Evolutionary conservation across 2,329 filamentous ascomycete genomes (phyloP).

Genomic region (Calonectria pseudoturangicola): DNA sequence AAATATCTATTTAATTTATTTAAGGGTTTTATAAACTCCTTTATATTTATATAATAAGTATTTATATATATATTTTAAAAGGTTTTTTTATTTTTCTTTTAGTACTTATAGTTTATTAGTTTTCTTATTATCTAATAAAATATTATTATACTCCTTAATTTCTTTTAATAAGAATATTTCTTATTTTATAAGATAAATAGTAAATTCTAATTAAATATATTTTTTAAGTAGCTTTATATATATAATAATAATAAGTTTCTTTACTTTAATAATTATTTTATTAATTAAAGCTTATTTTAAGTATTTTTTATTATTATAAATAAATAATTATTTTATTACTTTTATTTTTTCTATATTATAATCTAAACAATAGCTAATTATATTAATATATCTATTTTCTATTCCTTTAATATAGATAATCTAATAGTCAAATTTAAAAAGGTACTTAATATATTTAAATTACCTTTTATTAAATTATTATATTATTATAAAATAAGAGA

Average conservation of each 20-base stretch:
- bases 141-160: background rate
- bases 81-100: slow-evolving; percentile 29
- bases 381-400: no score
- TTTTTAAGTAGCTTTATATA: no score
- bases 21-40: slow-evolving; percentile 35
- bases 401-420: slow-evolving; percentile 45
- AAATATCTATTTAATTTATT: slow-evolving; percentile 28
- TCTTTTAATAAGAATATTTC: no score
- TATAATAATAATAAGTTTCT: no score
- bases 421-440: no score
- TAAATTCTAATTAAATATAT: no score
- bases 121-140: background rate
- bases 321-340: slow-evolving; percentile 56
- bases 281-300: background rate
- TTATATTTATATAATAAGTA: slow-evolving; percentile 35
- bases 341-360: slow-evolving; percentile 47
- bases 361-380: no score
- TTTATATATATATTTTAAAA: slow-evolving; percentile 34
- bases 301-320: slow-evolving; percentile 10
- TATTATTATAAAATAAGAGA: no score
- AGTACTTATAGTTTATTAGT: background rate
- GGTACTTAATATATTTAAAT: no score
- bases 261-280: background rate
- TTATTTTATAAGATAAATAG: background rate
- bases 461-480: no score